Percentiles rank a stretch among this genome's conserved stretches.
These are phyloP conservation scores for Acanthamoeba castellanii DNA, from an alignment of 208 protist genomes.

Conservation along the genomic window DNA sequence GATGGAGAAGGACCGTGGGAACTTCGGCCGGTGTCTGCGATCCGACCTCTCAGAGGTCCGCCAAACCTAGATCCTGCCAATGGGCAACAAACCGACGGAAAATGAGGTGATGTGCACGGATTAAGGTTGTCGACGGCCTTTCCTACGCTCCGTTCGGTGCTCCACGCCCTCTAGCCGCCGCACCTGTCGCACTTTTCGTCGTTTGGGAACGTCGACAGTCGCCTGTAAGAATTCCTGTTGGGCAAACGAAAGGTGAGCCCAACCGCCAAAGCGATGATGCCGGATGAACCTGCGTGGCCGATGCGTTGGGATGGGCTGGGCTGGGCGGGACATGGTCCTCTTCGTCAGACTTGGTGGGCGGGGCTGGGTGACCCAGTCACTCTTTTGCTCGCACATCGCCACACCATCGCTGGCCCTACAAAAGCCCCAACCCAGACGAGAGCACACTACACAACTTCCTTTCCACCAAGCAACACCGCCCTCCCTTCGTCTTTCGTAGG, in stretches of 20 bases:
- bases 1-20: neutral
- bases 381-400: neutral
- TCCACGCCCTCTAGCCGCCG: too few relatives aligned
- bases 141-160: neutral
- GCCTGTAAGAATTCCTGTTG: neutral
- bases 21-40: neutral
- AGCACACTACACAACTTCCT: neutral
- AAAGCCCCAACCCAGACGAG: neutral
- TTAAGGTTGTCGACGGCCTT: neutral
- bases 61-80: neutral
- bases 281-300: neutral
- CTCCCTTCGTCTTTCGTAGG: neutral
- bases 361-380: neutral
- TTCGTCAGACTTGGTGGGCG: constrained; percentile 23
- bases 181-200: neutral
- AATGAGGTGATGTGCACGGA: neutral
- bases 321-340: neutral
- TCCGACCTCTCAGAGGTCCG: neutral
- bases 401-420: neutral
- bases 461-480: too few relatives aligned
- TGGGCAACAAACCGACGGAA: neutral
- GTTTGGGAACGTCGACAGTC: neutral
- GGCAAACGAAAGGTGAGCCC: neutral
- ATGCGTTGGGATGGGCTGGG: neutral
- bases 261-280: neutral